These are phyloP conservation scores for Hysterium pulicare DNA, from an alignment of 2,329 filamentous ascomycete genomes.

Conservation along the genomic window DNA sequence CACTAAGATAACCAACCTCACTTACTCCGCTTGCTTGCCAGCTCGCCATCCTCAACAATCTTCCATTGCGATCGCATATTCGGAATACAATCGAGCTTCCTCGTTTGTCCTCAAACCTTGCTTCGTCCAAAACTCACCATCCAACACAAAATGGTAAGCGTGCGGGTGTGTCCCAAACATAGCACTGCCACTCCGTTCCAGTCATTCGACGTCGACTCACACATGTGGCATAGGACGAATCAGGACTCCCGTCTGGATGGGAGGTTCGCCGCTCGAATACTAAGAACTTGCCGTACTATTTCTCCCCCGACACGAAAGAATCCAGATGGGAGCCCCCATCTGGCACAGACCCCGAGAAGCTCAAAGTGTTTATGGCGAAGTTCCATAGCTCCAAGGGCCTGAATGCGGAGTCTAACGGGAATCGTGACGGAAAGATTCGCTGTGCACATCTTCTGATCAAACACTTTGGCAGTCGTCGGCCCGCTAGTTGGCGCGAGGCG, in stretches of 20 bases:
- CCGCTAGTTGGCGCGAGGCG: conserved; percentile 88
- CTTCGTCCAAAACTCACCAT: too few relatives aligned
- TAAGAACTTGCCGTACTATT: conserved; percentile 98
- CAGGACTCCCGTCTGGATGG: conserved; percentile 79
- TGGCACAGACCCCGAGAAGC: conserved; percentile 83
- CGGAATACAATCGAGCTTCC: too few relatives aligned
- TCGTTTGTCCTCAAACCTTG: too few relatives aligned
- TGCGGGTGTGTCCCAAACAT: conserved; percentile 1
- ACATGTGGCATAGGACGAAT: conserved; percentile 23
- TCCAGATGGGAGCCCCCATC: conserved; percentile 93
- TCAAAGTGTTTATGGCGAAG: conserved; percentile 90
- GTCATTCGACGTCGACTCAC: conserved; percentile 18
- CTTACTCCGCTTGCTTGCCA: too few relatives aligned
- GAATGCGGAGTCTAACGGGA: conserved; percentile 39
- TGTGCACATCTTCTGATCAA: conserved; percentile 92
- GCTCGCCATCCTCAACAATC: too few relatives aligned
- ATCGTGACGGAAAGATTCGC: conserved; percentile 78
- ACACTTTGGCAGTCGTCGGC: conserved; percentile 81
- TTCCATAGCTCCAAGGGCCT: conserved; percentile 66
- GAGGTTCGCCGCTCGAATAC: conserved; percentile 97
- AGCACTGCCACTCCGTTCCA: background rate
- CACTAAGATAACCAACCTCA: too few relatives aligned
- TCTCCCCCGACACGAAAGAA: conserved; percentile 80
- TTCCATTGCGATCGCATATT: too few relatives aligned
- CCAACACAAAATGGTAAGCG: conserved; percentile 33